Evolutionary conservation across 768 basidiomycete genomes (phyloP), one percentile per base, ranked within the genome.

Genomic region (Chalciporus sphaerocephalus): DNA sequence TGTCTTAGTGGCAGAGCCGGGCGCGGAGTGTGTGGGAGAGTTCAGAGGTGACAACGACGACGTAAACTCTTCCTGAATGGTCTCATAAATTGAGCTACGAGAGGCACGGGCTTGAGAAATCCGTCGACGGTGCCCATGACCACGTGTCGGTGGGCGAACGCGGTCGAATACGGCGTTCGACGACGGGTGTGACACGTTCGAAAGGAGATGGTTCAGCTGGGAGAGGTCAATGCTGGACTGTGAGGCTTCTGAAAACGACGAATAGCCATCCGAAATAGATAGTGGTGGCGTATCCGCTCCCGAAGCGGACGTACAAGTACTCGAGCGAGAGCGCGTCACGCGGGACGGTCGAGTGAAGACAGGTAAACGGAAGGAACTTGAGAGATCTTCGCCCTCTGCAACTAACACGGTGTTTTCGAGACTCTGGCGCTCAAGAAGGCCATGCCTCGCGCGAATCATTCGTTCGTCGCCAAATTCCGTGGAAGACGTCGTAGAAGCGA

Each of bases 221-320:
- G 75, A 73, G 2, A 89, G 60, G 60, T 91, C 87, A 45, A 89
- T 81, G 65, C 87, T 88, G 0, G 85, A 87, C 60, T 85, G 79
- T 0, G 87, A 90, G 24, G 82, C 83, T 5, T 80, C 84, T 0
- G 82, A 85, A 38, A 80, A 65, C 0, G 75, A 67, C 2, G 80
- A 86, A 1, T 83, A 83, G 3, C 79, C 79, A 47, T 87, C 86
- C 0, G 80, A 86, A 5, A 74, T 60, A 1, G 83, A 84, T 4
- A 88, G 72, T 0, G 87, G 84, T 5, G 85, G 85, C 0, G 87
- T 87, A 10, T 86, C 84, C 11, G 65, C 70, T 28, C 83, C 85
- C 11, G 84, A 85, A 58, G 78, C 81, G 0, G 72, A 75, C 0
- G 83, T 85, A 55, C 76, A 81, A 0, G 85, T 86, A 47, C 80